A percentile compares a stretch with the other conserved stretches of the same genome.
These are phyloP conservation scores for Stygiomarasmius scandens DNA, from an alignment of 1,284 basidiomycete genomes.

Conservation along the genomic window DNA sequence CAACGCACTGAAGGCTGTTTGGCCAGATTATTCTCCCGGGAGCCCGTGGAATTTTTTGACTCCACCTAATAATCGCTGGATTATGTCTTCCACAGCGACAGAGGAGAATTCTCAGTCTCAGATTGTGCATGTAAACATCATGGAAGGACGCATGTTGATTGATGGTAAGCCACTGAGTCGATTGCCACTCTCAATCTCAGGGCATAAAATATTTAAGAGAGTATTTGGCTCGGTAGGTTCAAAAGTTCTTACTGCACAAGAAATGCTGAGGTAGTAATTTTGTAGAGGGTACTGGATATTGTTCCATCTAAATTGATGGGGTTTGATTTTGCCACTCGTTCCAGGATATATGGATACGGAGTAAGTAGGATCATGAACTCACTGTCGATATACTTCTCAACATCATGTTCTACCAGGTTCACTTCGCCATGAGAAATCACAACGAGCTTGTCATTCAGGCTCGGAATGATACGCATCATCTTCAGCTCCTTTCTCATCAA, in stretches of 20 bases:
- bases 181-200: conserved; percentile 35
- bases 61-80: conserved; percentile 38
- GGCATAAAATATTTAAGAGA: conserved; percentile 33
- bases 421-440: not conserved
- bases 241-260: no score
- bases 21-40: conserved; percentile 36
- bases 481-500: conserved; percentile 5
- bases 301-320: conserved; percentile 34
- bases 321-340: conserved; percentile 37
- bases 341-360: conserved; percentile 23
- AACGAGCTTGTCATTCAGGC: conserved; percentile 6
- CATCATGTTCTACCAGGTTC: no score
- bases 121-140: conserved; percentile 39
- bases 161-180: conserved; percentile 41
- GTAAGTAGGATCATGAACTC: no score
- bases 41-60: conserved; percentile 32
- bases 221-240: conserved; percentile 31
- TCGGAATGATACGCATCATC: not conserved
- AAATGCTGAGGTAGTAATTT: not conserved
- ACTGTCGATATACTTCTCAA: no score
- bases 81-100: conserved; percentile 20
- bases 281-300: conserved; percentile 38
- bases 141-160: conserved; percentile 44
- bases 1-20: conserved; percentile 35
- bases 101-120: not conserved